These are phyloP conservation scores for Rachicladosporium sp. DNA, from an alignment of 2,329 filamentous ascomycete genomes.

Conservation along the genomic window DNA sequence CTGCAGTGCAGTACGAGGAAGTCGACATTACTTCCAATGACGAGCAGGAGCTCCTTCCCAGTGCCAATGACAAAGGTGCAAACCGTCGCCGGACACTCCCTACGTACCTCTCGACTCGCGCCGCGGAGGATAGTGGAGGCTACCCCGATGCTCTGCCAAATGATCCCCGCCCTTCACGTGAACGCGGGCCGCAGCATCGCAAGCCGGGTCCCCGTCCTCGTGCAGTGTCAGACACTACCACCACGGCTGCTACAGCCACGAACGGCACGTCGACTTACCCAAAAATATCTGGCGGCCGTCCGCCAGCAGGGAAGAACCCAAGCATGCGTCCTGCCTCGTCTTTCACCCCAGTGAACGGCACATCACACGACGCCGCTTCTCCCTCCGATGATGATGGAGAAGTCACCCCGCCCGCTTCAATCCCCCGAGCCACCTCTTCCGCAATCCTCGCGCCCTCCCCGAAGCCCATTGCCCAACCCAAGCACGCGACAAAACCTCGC, in stretches of 20 bases:
- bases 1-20: slow-evolving; percentile 30
- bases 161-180: slow-evolving; percentile 15
- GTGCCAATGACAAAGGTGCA: not conserved
- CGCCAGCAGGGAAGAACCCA: slow-evolving; percentile 20
- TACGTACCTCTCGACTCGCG: slow-evolving; percentile 31
- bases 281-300: not conserved
- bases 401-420: too few relatives aligned
- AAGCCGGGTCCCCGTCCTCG: too few relatives aligned
- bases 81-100: slow-evolving; percentile 13
- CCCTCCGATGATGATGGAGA: too few relatives aligned
- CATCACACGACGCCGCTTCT: too few relatives aligned
- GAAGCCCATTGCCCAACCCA: too few relatives aligned
- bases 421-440: too few relatives aligned
- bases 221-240: not conserved
- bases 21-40: slow-evolving; percentile 35
- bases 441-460: too few relatives aligned
- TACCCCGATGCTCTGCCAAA: slow-evolving; percentile 31
- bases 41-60: slow-evolving; percentile 12
- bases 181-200: too few relatives aligned
- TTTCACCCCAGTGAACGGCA: slow-evolving; percentile 14
- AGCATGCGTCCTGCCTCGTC: slow-evolving; percentile 19
- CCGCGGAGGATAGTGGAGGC: slow-evolving; percentile 27
- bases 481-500: too few relatives aligned
- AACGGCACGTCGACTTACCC: not conserved
- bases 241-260: not conserved